Evolutionary conservation across 2,329 filamentous ascomycete species (phyloP), one percentile per base, ranked within the genome.

Genomic region (Reticulascus tulasneorum): DNA sequence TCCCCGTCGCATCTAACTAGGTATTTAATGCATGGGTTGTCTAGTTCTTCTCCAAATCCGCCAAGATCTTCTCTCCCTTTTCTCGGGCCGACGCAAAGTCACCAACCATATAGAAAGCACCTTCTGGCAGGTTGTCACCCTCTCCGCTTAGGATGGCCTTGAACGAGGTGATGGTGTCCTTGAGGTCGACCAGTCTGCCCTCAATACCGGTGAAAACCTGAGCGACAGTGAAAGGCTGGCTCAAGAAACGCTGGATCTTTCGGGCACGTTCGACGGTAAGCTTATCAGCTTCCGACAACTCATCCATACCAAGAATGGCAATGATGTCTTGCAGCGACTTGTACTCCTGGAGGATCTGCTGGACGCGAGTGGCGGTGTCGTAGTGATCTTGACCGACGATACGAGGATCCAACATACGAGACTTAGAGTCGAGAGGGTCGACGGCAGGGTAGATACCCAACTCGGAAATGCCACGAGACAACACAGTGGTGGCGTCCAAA

Each of bases 271-370:
- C 93, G 79, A 98, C 93, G 58, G 93, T 97, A 61, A 98, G 83
- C 85, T 98, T 96, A 73, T 98, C 93, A 59, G 86, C 86, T 79
- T 97, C 93, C 50, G 93, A 97, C 73, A 98, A 75, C 70, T 98
- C 93, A 72, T 98, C 93, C 93, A 98, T 97, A 84, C 91, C 91
- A 67, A 97, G 75, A 89, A 98, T 98, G 72, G 93, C 93, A 79
- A 96, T 96, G 83, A 98, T 98, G 78, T 98, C 93, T 78, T 98
- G 93, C 54, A 98, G 88, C 50, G 91, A 97, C 86, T 97, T 97
- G 86, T 98, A 98, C 80, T 97, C 93, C 77, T 98, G 93, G 66
- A 98, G 84, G 73, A 96, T 97, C 77, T 95, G 89, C 79, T 98
- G 93, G 63, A 98, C 93, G 58, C 84, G 84, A 67, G 86, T 86